Percentiles rank a stretch among this genome's conserved stretches.
Evolutionary conservation across 805 yeast species (phyloP).

Genomic region (Saccharomycopsis microspora): DNA sequence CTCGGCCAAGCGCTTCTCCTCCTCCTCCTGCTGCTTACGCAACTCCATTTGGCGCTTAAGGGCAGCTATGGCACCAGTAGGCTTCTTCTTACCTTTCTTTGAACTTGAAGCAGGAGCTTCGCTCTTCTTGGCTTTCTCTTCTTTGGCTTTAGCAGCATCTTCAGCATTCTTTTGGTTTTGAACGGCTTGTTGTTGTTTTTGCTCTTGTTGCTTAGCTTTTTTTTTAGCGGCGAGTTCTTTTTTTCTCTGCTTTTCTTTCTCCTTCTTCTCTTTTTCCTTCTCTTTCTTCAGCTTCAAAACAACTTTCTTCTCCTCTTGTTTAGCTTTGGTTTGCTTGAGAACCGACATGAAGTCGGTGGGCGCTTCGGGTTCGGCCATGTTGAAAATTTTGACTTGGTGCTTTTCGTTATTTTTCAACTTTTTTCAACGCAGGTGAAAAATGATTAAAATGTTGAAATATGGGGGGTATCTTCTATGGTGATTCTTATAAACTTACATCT

Average conservation of each 20-base stretch:
- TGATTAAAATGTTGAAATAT: too few species aligned
- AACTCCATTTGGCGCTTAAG: constrained; percentile 81
- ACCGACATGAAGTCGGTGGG: constrained; percentile 72
- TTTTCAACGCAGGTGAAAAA: background rate
- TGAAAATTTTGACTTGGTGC: background rate
- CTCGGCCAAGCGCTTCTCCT: constrained; percentile 59
- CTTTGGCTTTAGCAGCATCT: constrained; percentile 25
- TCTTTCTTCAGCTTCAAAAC: constrained; percentile 84
- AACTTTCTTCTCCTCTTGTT: constrained; percentile 59
- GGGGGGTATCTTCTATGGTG: too few species aligned
- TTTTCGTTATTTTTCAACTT: background rate
- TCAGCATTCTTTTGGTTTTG: constrained; percentile 24
- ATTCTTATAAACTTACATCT: too few species aligned
- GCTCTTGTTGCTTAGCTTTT: constrained; percentile 58
- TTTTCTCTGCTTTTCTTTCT: constrained; percentile 81
- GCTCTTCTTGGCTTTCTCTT: constrained; percentile 24
- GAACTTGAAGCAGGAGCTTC: constrained; percentile 27
- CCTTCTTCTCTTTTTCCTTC: constrained; percentile 91
- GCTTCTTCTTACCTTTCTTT: constrained; percentile 36
- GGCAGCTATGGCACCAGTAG: constrained; percentile 89
- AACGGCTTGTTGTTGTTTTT: constrained; percentile 40
- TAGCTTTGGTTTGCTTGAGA: constrained; percentile 66
- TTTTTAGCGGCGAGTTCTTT: constrained; percentile 82
- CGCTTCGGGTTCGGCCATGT: constrained; percentile 25
- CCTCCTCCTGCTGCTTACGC: constrained; percentile 81